Base-by-base conservation (phyloP, 2,329 filamentous ascomycete species). In the Hysterium pulicare region DNA sequence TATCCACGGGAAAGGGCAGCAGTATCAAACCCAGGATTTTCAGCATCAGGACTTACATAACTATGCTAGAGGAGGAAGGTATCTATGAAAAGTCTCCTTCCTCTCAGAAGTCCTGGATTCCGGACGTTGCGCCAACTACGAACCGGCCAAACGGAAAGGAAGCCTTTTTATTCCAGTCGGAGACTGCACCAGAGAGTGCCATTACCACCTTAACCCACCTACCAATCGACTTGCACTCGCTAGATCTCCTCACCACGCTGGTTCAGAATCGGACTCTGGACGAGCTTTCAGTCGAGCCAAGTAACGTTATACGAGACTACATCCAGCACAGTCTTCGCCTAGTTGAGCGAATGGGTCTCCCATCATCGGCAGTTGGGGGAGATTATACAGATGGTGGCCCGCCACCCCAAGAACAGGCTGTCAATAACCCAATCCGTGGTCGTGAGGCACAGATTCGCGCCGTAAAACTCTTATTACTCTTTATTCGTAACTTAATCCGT, bases 161-260 rank as follows among this genome's bases (percentile, higher is more conserved):
- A 41, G 19, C 37, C 38, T 45, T 64, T 22, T 44, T 53, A 8
- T 28, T 28, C 4, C 53, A 49, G 11, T 49, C 64, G 17, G 38
- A 53, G 24, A 45, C 40, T 6, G 40, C 57, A 5, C 62, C 55
- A n/a, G 34, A 48, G 7, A 34, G 40, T 9, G 58, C 61, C 1
- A 47, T 59, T 11, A 47, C 54, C 23, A 55, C 60, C 20, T 51
- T 70, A 24, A 63, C 55, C 7, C 61, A 55, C 37, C 57, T 69
- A 13, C 66, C 67, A 33, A 49, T 69, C 23, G 56, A 62, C 19
- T 48, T 70, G n/a, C 47, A 56, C 5, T 62, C 56, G 20, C 61
- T 70, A 41, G 66, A 70, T 31, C 58, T 66, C 41, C 51, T 70
- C 35, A 70, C 63, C 33, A 61, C 53, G n/a, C 52, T 69, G n/a